Conservation (phyloP, 2,329 filamentous ascomycete species). For the Fusarium anguioides region DNA sequence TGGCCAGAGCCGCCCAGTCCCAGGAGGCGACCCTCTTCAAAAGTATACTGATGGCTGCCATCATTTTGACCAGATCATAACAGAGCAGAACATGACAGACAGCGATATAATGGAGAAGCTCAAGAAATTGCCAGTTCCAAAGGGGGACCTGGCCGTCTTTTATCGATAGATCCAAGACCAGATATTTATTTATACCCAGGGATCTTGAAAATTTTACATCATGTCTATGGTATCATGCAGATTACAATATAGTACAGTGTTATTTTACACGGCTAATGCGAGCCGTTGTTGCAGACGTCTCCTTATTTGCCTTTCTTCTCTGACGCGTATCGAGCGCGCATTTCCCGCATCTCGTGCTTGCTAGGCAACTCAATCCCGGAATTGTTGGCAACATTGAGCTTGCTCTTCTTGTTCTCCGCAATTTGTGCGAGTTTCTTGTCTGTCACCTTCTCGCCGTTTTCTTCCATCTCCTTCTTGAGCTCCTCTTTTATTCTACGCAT, state of each 20-base stretch:
- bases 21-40: slow-evolving; percentile 65
- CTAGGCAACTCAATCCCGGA: slow-evolving; percentile 55
- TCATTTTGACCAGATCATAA: slow-evolving; percentile 85
- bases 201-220: slow-evolving; percentile 36
- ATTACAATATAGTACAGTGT: slow-evolving; percentile 47
- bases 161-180: slow-evolving; percentile 55
- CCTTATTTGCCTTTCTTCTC: slow-evolving; percentile 17
- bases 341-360: slow-evolving; percentile 49
- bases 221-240: slow-evolving; percentile 46
- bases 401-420: slow-evolving; percentile 30
- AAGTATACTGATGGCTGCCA: slow-evolving; percentile 80
- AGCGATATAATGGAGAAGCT: slow-evolving; percentile 76
- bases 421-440: slow-evolving; percentile 45
- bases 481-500: slow-evolving; percentile 57
- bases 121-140: slow-evolving; percentile 64
- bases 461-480: slow-evolving; percentile 51
- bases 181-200: slow-evolving; percentile 13
- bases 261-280: slow-evolving; percentile 33
- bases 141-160: slow-evolving; percentile 65
- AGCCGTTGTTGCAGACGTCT: background rate
- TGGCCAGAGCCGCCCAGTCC: slow-evolving; percentile 58
- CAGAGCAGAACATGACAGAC: slow-evolving; percentile 77
- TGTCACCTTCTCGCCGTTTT: slow-evolving; percentile 45
- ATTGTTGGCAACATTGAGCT: slow-evolving; percentile 53
- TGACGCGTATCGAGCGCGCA: slow-evolving; percentile 42